phyloP scores from a whole-genome alignment of 2,329 filamentous ascomycete genomes.

The Huntiella abstrusa region DNA sequence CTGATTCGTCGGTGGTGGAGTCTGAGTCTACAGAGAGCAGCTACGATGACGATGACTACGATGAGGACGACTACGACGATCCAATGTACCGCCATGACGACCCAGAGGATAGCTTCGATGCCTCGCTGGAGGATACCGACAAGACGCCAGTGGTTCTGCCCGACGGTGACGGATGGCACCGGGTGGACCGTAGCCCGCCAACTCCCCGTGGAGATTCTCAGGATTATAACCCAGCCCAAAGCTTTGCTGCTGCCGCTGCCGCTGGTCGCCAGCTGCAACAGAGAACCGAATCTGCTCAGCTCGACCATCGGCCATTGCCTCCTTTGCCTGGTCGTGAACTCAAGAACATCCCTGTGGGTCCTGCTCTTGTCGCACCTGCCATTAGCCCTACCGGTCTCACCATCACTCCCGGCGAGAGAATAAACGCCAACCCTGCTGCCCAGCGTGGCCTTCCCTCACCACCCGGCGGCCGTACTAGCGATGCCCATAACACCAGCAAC shows the following conservation, averaged over 20 bases:
- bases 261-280: slow-evolving; percentile 35
- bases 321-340: slow-evolving; percentile 49
- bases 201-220: slow-evolving; percentile 21
- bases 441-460: slow-evolving; percentile 55
- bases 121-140: slow-evolving; percentile 82
- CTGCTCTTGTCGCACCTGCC: background rate
- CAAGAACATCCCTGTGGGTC: slow-evolving; percentile 13
- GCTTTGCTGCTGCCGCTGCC: slow-evolving; percentile 20
- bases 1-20: slow-evolving; percentile 80
- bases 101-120: slow-evolving; percentile 80
- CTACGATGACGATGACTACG: slow-evolving; percentile 67
- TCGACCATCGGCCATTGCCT: slow-evolving; percentile 69
- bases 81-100: slow-evolving; percentile 21
- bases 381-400: background rate
- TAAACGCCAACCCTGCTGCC: slow-evolving; percentile 29
- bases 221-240: slow-evolving; percentile 37
- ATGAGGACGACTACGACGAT: slow-evolving; percentile 57
- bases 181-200: slow-evolving; percentile 34
- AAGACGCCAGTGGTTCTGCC: slow-evolving; percentile 97
- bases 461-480: slow-evolving; percentile 53
- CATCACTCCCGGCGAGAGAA: slow-evolving; percentile 40
- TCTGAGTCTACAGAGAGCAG: slow-evolving; percentile 84
- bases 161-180: slow-evolving; percentile 63
- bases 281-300: slow-evolving; percentile 55
- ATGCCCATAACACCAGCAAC: slow-evolving; percentile 40